Base-by-base conservation (phyloP, 1,139 yeast genomes). In the Candida frijolesensis region DNA sequence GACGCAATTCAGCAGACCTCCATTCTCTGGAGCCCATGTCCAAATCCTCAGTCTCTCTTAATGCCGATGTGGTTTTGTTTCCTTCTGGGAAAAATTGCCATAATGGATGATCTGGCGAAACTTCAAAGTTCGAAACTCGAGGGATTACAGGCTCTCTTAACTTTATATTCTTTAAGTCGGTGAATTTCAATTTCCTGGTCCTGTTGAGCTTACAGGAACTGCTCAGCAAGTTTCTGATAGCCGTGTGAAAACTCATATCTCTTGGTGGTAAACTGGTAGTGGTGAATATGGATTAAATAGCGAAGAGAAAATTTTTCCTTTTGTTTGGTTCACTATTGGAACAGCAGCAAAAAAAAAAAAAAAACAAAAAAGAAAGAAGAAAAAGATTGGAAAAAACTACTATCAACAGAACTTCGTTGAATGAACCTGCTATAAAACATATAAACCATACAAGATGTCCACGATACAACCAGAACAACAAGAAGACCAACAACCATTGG, bases 71-170 rank as follows among this genome's bases (percentile, higher is more conserved):
- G 15, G 72, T 58, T 16, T 68, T 60, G 55, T 55, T 69, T 3
- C 78, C 80, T 44, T 85, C 78, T 40, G 83, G 78, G 72, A 94
- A 94, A 67, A 94, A 94, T 60, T 89, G 95, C 97, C 97, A 94
- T 57, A 94, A 76, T 37, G 99, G 98, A 69, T 94, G 99, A 64
- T 88, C 88, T 12, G 87, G 95, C 19, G 85, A 80, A 29, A 89
- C 89, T 56, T 78, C 80, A 53, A 92, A 76, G 67, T 89, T 89
- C 56, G 78, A 76, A 52, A 82, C 86, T 1, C 92, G 82, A 14
- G 98, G 98, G 8, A 89, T 81, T 56, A 94, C 87, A 14, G 98
- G 98, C n/a, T 87, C 80, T 53, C 95, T 80, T 55, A 92, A 79
- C 59, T 77, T 74, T 54, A 77, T 63, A 12, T 55, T 38, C 30